Evolutionary conservation across 805 yeast genomes (phyloP).

Genomic region (Isabelozyma heimii): DNA sequence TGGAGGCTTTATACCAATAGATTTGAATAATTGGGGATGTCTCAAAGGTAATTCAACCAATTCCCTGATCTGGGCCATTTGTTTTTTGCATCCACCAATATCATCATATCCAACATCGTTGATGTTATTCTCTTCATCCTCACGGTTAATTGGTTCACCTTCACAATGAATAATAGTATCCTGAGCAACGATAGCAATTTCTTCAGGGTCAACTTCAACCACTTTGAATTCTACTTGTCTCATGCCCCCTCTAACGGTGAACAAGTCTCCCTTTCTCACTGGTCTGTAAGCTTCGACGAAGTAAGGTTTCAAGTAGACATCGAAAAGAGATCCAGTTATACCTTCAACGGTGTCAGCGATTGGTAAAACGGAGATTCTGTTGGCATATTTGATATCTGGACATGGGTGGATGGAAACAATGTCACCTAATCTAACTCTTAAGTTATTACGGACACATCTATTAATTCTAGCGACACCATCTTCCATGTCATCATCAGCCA

Average conservation of each 20-base stretch:
- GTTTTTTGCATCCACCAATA: constrained; percentile 98
- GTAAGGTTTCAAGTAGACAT: constrained; percentile 94
- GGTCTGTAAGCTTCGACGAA: constrained; percentile 99
- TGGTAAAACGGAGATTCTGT: constrained; percentile 91
- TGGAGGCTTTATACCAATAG: constrained; percentile 98
- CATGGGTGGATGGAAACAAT: constrained; percentile 89
- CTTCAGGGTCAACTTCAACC: constrained; percentile 97
- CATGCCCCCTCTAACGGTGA: constrained; percentile 98
- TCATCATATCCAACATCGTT: constrained; percentile 98
- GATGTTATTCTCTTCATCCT: constrained; percentile 94
- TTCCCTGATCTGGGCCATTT: constrained; percentile 99
- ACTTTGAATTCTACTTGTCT: constrained; percentile 98
- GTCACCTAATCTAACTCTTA: constrained; percentile 93
- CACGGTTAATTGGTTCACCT: constrained; percentile 98
- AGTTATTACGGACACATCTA: constrained; percentile 93
- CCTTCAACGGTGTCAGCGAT: constrained; percentile 99
- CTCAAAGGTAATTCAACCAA: constrained; percentile 96
- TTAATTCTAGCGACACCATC: constrained; percentile 93
- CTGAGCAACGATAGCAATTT: constrained; percentile 96
- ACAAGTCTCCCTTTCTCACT: constrained; percentile 94
- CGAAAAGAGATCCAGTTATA: constrained; percentile 92
- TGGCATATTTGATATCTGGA: constrained; percentile 96
- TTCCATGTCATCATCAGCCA: constrained; percentile 94
- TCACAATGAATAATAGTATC: constrained; percentile 98
- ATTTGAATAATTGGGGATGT: constrained; percentile 97